phyloP scores from a whole-genome alignment of 257 asterid species.

The Leonotis leonurus region DNA sequence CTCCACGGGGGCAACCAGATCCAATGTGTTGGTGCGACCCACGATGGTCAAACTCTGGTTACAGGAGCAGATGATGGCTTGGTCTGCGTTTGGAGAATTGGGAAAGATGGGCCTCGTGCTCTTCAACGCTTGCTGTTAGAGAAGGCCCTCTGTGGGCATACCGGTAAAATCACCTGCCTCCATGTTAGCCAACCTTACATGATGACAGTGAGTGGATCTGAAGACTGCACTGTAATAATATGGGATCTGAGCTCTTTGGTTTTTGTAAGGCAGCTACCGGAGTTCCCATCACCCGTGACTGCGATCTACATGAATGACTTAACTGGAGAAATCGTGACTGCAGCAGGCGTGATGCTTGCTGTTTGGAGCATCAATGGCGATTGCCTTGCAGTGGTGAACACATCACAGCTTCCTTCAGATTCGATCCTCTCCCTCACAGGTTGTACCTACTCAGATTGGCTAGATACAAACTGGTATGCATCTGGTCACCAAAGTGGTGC shows the following conservation, averaged over 20 bases:
- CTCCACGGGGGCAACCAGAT: conserved; percentile 98
- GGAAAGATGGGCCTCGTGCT: conserved; percentile 73
- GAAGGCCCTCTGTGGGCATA: conserved; percentile 83
- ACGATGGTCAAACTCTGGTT: conserved; percentile 79
- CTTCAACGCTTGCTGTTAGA: conserved; percentile 54
- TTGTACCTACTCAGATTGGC: conserved; percentile 74
- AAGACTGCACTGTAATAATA: conserved; percentile 75
- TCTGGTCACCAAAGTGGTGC: conserved; percentile 99
- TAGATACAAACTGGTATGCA: conserved; percentile 71
- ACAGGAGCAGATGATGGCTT: conserved; percentile 94
- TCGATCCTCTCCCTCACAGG: conserved; percentile 73
- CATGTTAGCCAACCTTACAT: conserved; percentile 94
- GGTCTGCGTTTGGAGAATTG: conserved; percentile 79
- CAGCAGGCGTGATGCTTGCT: conserved; percentile 90
- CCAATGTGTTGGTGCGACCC: conserved; percentile 81
- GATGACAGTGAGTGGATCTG: conserved; percentile 96
- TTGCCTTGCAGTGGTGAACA: conserved; percentile 89
- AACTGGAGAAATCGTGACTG: conserved; percentile 83
- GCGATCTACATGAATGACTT: conserved; percentile 84
- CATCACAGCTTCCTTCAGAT: conserved; percentile 97
- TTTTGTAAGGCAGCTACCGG: conserved; percentile 84
- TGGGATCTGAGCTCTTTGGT: conserved; percentile 95
- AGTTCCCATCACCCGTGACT: conserved; percentile 79
- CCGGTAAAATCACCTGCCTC: conserved; percentile 75
- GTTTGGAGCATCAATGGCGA: conserved; percentile 95